Percentiles rank a stretch among this genome's conserved stretches.
phyloP scores from a whole-genome alignment of 225 moss, liverwort and hornwort genomes.

The Sphagnum tenellum region DNA sequence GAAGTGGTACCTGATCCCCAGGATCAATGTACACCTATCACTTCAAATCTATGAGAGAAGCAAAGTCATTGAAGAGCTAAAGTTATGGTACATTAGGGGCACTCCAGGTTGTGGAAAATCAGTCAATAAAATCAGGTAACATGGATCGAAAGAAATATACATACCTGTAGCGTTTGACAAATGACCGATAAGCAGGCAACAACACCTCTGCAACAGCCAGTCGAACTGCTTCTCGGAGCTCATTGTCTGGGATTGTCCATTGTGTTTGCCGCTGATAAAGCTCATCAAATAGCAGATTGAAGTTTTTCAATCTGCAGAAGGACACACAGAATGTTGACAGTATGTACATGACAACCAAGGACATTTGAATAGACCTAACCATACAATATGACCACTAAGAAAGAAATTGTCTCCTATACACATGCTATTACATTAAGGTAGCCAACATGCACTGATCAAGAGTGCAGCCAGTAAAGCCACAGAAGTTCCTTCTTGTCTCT shows the following conservation, averaged over 20 bases:
- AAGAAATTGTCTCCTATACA: neutral
- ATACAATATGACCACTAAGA: neutral
- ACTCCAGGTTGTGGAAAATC: no score
- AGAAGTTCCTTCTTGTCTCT: neutral
- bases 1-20: no score
- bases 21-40: no score
- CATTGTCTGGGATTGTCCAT: conserved; percentile 71
- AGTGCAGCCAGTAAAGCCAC: no score
- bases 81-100: no score
- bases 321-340: neutral
- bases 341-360: neutral
- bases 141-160: no score
- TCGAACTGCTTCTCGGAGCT: conserved; percentile 59
- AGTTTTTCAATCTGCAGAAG: conserved; percentile 49
- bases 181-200: conserved; percentile 67
- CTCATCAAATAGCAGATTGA: conserved; percentile 55
- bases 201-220: conserved; percentile 57
- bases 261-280: conserved; percentile 59
- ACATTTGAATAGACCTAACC: neutral
- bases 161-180: conserved; percentile 73
- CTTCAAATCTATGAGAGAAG: no score
- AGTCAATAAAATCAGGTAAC: no score
- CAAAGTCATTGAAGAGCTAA: no score
- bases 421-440: neutral
- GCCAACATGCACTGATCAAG: no score